Conservation (phyloP, 2,329 filamentous ascomycete species). For the Zymoseptoria brevis region DNA sequence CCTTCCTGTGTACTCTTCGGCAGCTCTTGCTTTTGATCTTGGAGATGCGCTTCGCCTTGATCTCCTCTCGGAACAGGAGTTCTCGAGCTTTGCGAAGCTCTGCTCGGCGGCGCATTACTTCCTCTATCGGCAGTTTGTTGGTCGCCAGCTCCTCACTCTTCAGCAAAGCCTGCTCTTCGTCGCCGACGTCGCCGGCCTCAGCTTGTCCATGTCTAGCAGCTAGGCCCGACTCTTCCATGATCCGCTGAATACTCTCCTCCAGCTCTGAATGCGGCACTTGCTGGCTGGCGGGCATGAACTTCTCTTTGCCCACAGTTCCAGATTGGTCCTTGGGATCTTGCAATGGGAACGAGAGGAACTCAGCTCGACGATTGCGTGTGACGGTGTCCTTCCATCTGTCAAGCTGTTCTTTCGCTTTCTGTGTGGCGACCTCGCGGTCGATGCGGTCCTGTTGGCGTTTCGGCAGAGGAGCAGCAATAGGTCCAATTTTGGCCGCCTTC, state of each 20-base stretch:
- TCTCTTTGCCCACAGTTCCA: slow-evolving; percentile 53
- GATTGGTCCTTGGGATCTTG: slow-evolving; percentile 57
- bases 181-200: slow-evolving; percentile 47
- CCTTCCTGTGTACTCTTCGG: slow-evolving; percentile 81
- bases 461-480: slow-evolving; percentile 69
- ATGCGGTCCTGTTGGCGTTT: slow-evolving; percentile 80
- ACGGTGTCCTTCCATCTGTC: slow-evolving; percentile 92
- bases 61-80: slow-evolving; percentile 78
- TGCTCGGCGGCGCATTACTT: slow-evolving; percentile 62
- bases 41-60: slow-evolving; percentile 84
- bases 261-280: slow-evolving; percentile 68
- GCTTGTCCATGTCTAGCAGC: slow-evolving; percentile 38
- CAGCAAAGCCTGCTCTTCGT: slow-evolving; percentile 55
- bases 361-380: slow-evolving; percentile 83
- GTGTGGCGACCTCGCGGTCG: slow-evolving; percentile 73
- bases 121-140: slow-evolving; percentile 63
- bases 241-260: slow-evolving; percentile 76
- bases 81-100: slow-evolving; percentile 75
- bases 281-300: slow-evolving; percentile 50
- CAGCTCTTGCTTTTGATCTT: slow-evolving; percentile 99
- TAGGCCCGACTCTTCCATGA: slow-evolving; percentile 83
- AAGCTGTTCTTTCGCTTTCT: slow-evolving; percentile 85
- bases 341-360: slow-evolving; percentile 82
- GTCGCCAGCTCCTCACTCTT: slow-evolving; percentile 62
- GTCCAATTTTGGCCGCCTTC: slow-evolving; percentile 21